Evolutionary conservation across 495 filamentous ascomycete genomes (phyloP), one percentile per base, ranked within the genome.

Genomic region (Ascobolus immersus): DNA sequence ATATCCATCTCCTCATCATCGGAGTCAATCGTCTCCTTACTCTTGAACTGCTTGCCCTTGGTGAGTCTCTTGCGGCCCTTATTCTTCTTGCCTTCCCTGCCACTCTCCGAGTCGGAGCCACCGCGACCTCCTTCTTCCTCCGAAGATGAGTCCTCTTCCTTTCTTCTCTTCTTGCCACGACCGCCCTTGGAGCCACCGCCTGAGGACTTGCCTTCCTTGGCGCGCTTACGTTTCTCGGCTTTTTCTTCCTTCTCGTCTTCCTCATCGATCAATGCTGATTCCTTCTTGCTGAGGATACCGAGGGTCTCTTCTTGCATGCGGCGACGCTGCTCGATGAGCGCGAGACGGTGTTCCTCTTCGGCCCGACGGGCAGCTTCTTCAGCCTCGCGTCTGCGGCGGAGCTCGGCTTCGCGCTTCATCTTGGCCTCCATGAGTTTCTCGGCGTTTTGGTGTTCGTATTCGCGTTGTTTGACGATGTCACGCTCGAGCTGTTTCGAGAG

Each of bases 381-480:
- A 42, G 68, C 67, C 42, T 77, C 78, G 50, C 89, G 79, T 4
- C 76, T 69, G 21, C 61, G 62, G 25, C 60, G 62, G 2, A 77
- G 55, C 37, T 86, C 82, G 8, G 68, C 76, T 38, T 93, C 73
- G 15, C 84, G 72, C 22, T 60, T 56, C 44, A 71, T 66, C 4
- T 74, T 64, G 1, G 84, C 82, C 21, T 73, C 64, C 28, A 69
- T 63, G 1, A 92, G 61, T 44, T 82, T 78, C 30, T 71, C 65
- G 24, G 79, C 77, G 47, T 93, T 93, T 59, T 76, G 77, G 37
- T 81, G 73, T 47, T 96, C 89, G 49, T 90, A 94, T 42, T 89
- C 81, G 31, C 64, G 69, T 52, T 94, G 86, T 37, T 59, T 69
- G 41, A 80, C 71, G 19, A 84, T 62, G 0, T 77, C 71, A 29